Percentiles rank a stretch among this genome's conserved stretches.
phyloP scores from a whole-genome alignment of 2,329 filamentous ascomycete species.

The Venturia nashicola region DNA sequence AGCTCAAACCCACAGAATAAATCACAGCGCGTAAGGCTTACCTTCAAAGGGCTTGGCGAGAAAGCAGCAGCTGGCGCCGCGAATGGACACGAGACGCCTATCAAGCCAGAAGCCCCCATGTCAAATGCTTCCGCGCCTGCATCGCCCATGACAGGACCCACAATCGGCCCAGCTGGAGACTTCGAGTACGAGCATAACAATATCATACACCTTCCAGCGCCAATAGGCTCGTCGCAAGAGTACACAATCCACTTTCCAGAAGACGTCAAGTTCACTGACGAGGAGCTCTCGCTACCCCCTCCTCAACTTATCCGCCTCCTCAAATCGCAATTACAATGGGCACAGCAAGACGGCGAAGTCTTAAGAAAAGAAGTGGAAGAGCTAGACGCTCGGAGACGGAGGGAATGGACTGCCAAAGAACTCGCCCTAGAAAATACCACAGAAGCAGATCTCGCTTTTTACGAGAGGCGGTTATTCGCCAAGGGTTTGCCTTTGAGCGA shows the following conservation, averaged over 20 bases:
- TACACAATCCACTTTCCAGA: conserved; percentile 40
- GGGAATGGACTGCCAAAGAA: conserved; percentile 73
- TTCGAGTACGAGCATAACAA: conserved; percentile 40
- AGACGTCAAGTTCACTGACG: conserved; percentile 48
- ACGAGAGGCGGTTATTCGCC: not conserved
- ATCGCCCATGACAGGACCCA: not conserved
- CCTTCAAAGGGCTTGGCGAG: conserved; percentile 24
- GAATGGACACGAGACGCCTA: conserved; percentile 15
- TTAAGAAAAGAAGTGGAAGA: conserved; percentile 53
- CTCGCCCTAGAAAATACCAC: conserved; percentile 63
- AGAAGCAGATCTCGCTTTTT: conserved; percentile 30
- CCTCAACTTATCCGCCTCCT: conserved; percentile 53
- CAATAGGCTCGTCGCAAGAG: conserved; percentile 21
- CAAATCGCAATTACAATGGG: conserved; percentile 58
- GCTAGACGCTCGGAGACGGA: conserved; percentile 53
- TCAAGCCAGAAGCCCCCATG: conserved; percentile 5
- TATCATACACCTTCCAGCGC: conserved; percentile 43
- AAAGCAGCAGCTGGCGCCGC: conserved; percentile 22
- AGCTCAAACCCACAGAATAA: conserved; percentile 33
- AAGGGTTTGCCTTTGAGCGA: not conserved
- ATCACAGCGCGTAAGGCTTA: conserved; percentile 31
- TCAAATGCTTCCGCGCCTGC: conserved; percentile 9
- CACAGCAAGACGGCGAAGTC: conserved; percentile 51
- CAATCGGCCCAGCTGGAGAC: conserved; percentile 13
- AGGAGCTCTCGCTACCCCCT: conserved; percentile 54